phyloP scores from a whole-genome alignment of 2,329 filamentous ascomycete species.

The Aspergillus intermedius region DNA sequence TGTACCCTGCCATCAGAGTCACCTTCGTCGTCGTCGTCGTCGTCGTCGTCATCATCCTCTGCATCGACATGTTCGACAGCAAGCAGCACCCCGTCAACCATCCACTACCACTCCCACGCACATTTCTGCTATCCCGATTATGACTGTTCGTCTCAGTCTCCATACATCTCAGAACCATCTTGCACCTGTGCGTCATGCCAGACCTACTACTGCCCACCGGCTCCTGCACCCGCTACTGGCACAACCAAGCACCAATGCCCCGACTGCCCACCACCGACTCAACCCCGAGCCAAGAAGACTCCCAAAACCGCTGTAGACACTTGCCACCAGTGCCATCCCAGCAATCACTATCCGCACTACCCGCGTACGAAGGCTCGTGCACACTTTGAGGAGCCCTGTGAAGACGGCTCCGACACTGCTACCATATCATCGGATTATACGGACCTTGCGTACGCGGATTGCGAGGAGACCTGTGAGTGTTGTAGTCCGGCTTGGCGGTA shows the following conservation, averaged over 20 bases:
- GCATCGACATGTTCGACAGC: background rate
- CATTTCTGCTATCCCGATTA: background rate
- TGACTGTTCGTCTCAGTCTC: background rate
- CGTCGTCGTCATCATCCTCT: background rate
- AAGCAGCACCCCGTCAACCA: background rate
- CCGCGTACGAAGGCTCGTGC: too few species aligned
- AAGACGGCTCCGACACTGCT: background rate
- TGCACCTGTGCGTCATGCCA: background rate
- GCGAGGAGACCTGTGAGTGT: constrained; percentile 1
- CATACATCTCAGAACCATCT: background rate
- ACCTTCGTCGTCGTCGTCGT: background rate
- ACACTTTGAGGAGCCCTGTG: background rate
- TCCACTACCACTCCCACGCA: background rate
- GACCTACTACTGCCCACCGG: background rate
- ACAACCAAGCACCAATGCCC: too few species aligned
- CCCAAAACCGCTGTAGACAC: too few species aligned
- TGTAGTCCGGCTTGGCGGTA: background rate
- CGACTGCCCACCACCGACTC: too few species aligned
- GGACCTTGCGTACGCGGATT: background rate
- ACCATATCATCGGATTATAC: background rate
- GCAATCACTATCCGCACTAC: too few species aligned
- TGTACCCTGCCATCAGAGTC: too few species aligned
- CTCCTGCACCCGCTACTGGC: too few species aligned
- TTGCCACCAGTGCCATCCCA: too few species aligned
- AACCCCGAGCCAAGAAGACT: too few species aligned